Evolutionary conservation across 2,329 filamentous ascomycete genomes (phyloP).

Genomic region (Microascus cirrosus): DNA sequence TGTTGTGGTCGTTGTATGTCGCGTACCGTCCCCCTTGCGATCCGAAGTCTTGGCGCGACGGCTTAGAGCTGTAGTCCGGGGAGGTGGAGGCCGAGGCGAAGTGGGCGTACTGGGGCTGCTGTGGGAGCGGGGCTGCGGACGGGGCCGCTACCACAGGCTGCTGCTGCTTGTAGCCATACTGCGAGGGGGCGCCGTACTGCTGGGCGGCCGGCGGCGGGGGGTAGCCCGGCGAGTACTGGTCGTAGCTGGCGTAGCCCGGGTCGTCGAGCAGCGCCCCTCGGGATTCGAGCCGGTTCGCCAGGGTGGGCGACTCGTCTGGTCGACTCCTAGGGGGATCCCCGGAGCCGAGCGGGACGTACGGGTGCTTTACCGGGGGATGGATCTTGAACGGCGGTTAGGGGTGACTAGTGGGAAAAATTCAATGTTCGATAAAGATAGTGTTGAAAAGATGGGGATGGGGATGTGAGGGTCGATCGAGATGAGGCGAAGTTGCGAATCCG

Average conservation of each 20-base stretch:
- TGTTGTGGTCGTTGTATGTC: conserved; percentile 13
- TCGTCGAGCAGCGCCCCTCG: conserved; percentile 26
- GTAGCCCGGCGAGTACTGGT: conserved; percentile 8
- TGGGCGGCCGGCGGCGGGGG: not conserved
- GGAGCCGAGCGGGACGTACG: not conserved
- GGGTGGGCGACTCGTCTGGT: conserved; percentile 15
- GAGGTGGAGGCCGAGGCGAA: not conserved
- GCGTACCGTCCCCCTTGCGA: not conserved
- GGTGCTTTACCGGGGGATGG: not conserved
- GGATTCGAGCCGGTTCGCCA: conserved; percentile 28
- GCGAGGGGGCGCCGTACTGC: not conserved
- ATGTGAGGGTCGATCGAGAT: not conserved
- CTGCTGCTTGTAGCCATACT: conserved; percentile 8
- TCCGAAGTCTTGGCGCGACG: not conserved
- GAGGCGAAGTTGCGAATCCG: not conserved
- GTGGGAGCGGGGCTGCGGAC: conserved; percentile 10
- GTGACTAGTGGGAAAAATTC: not conserved
- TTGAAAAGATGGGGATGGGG: not conserved
- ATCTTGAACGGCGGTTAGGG: not conserved
- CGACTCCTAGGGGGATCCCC: conserved; percentile 1
- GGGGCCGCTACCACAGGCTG: not conserved
- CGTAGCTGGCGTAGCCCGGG: conserved; percentile 17
- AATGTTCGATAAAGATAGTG: no score
- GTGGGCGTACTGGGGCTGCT: conserved; percentile 13
- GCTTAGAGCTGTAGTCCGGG: not conserved